Percentiles rank a stretch among this genome's conserved stretches.
These are phyloP conservation scores for Paramecium biaurelia DNA, from an alignment of 73 alveolate species.

Conservation along the genomic window DNA sequence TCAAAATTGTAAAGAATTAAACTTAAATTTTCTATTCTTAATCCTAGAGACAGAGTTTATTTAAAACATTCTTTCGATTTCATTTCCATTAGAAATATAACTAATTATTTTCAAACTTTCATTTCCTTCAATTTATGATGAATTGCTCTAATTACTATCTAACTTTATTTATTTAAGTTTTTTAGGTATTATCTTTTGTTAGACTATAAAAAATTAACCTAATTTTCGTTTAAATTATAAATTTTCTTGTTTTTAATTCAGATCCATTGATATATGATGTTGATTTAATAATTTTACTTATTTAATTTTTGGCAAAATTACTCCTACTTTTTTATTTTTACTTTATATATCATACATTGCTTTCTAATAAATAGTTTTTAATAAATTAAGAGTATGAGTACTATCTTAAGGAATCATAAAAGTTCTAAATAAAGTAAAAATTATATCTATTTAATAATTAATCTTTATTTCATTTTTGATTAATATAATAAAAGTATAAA, in stretches of 20 bases:
- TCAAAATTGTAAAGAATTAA: slow-evolving; percentile 8
- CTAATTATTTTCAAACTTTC: neutral
- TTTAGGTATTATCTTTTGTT: neutral
- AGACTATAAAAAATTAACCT: neutral
- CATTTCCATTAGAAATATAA: neutral
- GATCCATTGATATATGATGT: neutral
- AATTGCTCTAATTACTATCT: neutral
- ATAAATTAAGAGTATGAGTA: neutral
- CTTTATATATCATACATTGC: neutral
- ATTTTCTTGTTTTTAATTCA: neutral
- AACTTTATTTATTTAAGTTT: neutral
- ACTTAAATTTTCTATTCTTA: neutral
- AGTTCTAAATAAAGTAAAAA: neutral
- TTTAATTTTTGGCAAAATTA: neutral
- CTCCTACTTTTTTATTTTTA: neutral
- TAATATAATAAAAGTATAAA: neutral
- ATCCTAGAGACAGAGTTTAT: neutral
- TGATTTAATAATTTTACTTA: neutral
- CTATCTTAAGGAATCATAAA: neutral
- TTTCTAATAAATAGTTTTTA: neutral
- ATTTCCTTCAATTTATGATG: neutral
- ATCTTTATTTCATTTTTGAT: neutral
- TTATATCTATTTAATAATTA: neutral
- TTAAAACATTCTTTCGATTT: neutral
- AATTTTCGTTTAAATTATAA: neutral